Conservation (phyloP, 2,329 filamentous ascomycete genomes). For the Fusarium tanahbumbuense region DNA sequence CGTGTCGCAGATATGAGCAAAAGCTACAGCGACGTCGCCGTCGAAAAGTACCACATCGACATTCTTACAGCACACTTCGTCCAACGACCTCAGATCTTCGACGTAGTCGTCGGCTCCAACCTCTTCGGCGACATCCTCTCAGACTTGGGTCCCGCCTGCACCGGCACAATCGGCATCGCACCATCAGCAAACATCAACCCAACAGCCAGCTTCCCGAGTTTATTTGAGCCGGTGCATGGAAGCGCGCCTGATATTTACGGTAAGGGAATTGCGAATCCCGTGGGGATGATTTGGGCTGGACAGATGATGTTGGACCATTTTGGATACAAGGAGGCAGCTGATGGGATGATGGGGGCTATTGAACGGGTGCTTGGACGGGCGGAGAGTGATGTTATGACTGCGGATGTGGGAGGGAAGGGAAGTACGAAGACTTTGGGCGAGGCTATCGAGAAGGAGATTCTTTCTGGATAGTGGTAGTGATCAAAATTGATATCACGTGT, state of each 20-base stretch:
- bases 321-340: constrained; percentile 50
- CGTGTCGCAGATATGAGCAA: constrained; percentile 65
- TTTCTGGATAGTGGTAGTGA: too few species aligned
- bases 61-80: constrained; percentile 75
- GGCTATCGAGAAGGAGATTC: constrained; percentile 1
- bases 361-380: constrained; percentile 70
- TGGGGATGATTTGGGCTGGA: constrained; percentile 78
- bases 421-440: constrained; percentile 41
- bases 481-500: too few species aligned
- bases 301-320: constrained; percentile 66
- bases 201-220: constrained; percentile 59
- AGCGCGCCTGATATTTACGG: constrained; percentile 78
- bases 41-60: constrained; percentile 75
- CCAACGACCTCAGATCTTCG: constrained; percentile 66
- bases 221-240: constrained; percentile 78
- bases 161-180: constrained; percentile 78
- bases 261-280: constrained; percentile 78
- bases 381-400: constrained; percentile 47
- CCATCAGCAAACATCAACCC: constrained; percentile 78
- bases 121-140: constrained; percentile 75
- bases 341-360: constrained; percentile 69
- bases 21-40: constrained; percentile 68
- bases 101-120: constrained; percentile 74
- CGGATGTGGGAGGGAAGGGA: constrained; percentile 48
- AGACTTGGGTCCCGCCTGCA: constrained; percentile 76